These are phyloP conservation scores for Vaccinium vitisidaea DNA, from an alignment of 148 eudicot species.

Conservation along the genomic window DNA sequence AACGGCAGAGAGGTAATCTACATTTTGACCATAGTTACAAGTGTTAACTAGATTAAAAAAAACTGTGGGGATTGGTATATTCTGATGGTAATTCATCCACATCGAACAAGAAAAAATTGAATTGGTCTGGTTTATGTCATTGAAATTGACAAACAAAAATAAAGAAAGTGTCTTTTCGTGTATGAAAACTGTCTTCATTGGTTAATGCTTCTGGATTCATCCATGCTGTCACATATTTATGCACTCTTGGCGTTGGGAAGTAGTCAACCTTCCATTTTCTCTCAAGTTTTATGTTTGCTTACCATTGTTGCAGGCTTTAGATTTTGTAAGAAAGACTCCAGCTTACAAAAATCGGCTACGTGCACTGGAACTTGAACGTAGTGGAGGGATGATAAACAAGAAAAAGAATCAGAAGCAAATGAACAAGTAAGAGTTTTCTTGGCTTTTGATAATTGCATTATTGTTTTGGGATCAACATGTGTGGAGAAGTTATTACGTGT, in stretches of 20 bases:
- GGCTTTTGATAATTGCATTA: background rate
- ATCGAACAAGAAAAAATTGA: background rate
- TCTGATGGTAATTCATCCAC: background rate
- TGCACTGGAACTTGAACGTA: conserved; percentile 88
- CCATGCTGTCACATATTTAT: background rate
- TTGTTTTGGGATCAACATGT: background rate
- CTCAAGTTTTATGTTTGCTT: background rate
- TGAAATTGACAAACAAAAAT: background rate
- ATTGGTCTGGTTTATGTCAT: background rate
- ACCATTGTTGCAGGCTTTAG: conserved; percentile 61
- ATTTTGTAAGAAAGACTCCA: conserved; percentile 91
- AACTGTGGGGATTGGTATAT: background rate
- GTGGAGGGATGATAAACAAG: conserved; percentile 69
- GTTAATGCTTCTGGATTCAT: background rate
- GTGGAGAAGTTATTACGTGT: background rate
- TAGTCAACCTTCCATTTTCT: background rate
- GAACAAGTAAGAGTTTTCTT: conserved; percentile 51
- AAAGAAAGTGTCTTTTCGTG: background rate
- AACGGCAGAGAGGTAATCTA: too few relatives aligned
- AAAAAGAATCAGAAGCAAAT: conserved; percentile 69
- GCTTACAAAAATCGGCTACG: conserved; percentile 84
- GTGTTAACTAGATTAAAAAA: too few relatives aligned
- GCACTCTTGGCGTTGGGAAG: background rate
- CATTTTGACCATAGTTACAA: too few relatives aligned
- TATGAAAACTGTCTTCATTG: background rate